phyloP scores from a whole-genome alignment of 2,329 filamentous ascomycete species.

The Penicillium sp. region DNA sequence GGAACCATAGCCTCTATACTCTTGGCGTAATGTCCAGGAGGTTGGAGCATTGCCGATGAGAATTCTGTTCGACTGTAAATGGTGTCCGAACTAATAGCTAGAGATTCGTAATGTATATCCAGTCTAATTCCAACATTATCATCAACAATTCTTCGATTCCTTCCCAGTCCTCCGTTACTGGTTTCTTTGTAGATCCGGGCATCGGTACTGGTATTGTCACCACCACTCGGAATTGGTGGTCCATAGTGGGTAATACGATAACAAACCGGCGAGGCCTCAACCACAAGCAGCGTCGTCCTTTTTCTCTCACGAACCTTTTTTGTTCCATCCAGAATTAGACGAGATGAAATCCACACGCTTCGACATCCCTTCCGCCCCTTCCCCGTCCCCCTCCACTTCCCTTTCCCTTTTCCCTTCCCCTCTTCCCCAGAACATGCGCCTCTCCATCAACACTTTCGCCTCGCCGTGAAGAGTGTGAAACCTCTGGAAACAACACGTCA shows the following conservation, averaged over 20 bases:
- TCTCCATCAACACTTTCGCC: conserved; percentile 26
- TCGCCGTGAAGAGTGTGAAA: conserved; percentile 28
- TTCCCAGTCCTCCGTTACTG: not conserved
- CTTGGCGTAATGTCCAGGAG: too few relatives aligned
- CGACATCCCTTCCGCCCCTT: conserved; percentile 21
- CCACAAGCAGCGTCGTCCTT: conserved; percentile 3
- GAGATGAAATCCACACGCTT: conserved; percentile 24
- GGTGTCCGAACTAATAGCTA: too few relatives aligned
- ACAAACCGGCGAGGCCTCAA: conserved; percentile 6
- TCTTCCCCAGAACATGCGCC: conserved; percentile 27
- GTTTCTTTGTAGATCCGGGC: not conserved
- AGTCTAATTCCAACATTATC: too few relatives aligned
- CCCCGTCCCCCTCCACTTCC: conserved; percentile 15
- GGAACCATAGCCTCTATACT: too few relatives aligned
- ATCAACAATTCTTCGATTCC: too few relatives aligned
- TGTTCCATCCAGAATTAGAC: conserved; percentile 16
- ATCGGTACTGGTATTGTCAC: not conserved
- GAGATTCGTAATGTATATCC: too few relatives aligned
- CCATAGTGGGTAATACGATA: conserved; percentile 3
- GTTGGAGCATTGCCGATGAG: too few relatives aligned
- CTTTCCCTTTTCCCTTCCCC: conserved; percentile 13
- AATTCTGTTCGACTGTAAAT: too few relatives aligned
- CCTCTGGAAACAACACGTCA: conserved; percentile 23
- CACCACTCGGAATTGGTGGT: not conserved
- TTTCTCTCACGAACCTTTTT: conserved; percentile 8